phyloP scores from a whole-genome alignment of 2,329 filamentous ascomycete species.

The Rhynchosporium secalis region DNA sequence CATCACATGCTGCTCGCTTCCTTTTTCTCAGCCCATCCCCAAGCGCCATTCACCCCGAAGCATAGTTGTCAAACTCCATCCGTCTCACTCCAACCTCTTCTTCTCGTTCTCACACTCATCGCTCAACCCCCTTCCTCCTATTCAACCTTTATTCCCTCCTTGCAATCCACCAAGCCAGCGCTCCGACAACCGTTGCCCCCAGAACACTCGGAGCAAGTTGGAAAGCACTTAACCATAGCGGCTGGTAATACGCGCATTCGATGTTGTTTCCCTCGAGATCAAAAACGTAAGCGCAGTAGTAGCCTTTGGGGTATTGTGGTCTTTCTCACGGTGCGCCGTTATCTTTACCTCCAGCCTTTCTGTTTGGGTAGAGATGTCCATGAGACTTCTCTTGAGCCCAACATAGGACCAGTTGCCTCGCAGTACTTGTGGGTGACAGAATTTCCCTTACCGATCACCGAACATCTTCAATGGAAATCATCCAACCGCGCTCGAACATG shows the following conservation, averaged over 20 bases:
- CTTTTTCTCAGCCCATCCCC: too few species aligned
- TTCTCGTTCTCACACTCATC: too few species aligned
- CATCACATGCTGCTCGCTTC: too few species aligned
- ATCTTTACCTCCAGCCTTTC: slow-evolving; percentile 24
- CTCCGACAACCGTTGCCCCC: slow-evolving; percentile 13
- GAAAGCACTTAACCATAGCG: slow-evolving; percentile 25
- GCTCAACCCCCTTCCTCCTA: not conserved
- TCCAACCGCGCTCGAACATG: not conserved
- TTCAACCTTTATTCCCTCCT: not conserved
- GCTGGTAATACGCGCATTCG: slow-evolving; percentile 27
- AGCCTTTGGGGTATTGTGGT: slow-evolving; percentile 21
- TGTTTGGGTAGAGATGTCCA: slow-evolving; percentile 26
- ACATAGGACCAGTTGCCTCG: too few species aligned
- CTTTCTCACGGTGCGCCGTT: slow-evolving; percentile 23
- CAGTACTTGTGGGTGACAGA: too few species aligned
- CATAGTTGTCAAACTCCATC: too few species aligned
- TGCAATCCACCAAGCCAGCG: slow-evolving; percentile 12
- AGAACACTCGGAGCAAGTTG: slow-evolving; percentile 19
- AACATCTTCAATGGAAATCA: too few species aligned
- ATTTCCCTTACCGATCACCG: too few species aligned
- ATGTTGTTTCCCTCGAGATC: slow-evolving; percentile 28
- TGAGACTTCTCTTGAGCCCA: not conserved
- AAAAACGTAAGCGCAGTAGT: slow-evolving; percentile 23
- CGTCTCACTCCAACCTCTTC: too few species aligned
- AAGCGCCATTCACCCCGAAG: too few species aligned